A percentile compares a stretch with the other conserved stretches of the same genome.
Conservation (phyloP, 225 moss, liverwort and hornwort species). For the Polytrichum commune region DNA sequence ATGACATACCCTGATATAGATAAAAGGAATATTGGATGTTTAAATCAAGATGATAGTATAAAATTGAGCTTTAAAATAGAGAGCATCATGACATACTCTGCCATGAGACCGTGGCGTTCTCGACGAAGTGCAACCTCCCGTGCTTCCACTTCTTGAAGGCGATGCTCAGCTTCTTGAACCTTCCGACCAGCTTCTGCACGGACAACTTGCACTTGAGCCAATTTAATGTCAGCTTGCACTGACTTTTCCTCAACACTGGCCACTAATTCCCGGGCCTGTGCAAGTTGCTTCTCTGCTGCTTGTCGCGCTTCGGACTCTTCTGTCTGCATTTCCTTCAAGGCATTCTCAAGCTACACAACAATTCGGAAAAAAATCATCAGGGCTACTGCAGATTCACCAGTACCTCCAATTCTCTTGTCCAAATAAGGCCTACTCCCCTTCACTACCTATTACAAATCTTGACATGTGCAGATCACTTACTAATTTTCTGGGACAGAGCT, state of each 20-base stretch:
- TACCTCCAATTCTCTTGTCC: too few relatives aligned
- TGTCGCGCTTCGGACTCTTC: conserved; percentile 75
- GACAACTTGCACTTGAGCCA: conserved; percentile 83
- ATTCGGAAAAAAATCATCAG: too few relatives aligned
- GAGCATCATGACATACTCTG: conserved; percentile 55
- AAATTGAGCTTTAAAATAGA: background rate
- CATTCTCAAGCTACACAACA: conserved; percentile 73
- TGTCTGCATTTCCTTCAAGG: conserved; percentile 72
- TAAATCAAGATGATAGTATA: too few relatives aligned
- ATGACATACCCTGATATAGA: too few relatives aligned
- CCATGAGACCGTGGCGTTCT: conserved; percentile 75
- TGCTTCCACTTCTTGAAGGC: conserved; percentile 82
- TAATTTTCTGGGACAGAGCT: too few relatives aligned
- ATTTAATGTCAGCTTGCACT: conserved; percentile 68
- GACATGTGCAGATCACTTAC: too few relatives aligned
- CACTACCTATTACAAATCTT: too few relatives aligned
- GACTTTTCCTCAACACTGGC: conserved; percentile 79
- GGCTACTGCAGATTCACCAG: too few relatives aligned
- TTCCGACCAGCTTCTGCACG: conserved; percentile 85
- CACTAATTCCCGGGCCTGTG: conserved; percentile 72
- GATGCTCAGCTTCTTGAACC: conserved; percentile 77
- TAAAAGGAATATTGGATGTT: too few relatives aligned
- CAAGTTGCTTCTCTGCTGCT: conserved; percentile 81
- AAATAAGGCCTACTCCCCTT: too few relatives aligned
- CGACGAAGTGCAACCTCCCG: conserved; percentile 88